Base-by-base conservation (phyloP, 1,284 basidiomycete genomes). In the Heterobasidion irregulare region DNA sequence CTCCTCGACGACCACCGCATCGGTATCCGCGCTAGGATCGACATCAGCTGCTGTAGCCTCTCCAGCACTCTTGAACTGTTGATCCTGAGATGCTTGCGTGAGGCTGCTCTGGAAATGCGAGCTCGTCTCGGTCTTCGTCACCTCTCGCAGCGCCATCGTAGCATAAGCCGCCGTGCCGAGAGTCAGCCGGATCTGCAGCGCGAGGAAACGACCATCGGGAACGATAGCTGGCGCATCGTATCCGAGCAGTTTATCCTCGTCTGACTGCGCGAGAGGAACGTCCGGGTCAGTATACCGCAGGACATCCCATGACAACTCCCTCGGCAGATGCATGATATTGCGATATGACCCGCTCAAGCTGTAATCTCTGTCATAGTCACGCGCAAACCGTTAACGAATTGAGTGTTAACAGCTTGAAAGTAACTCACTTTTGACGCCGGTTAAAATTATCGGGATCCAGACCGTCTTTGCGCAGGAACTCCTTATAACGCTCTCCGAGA, bases 281-380 rank as follows among this genome's bases (percentile, higher is more conserved):
- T 98, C 89, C 1, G 95, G 92, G 67, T 98, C 92, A 7, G 93
- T 96, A 71, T 99, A 99, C 53, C 82, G 78, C 55, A 98, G 74
- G 16, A 91, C 80, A 6, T 78, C 75, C 90, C 92, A 97, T 0
- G 83, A 80, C 44, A 98, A 72, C 59, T 90, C 78, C 52, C 80
- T 82, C 0, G 97, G 96, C 19, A 86, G 75, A 63, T 95, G 92
- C 54, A 99, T 70, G 55, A 99, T 91, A 57, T 88, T 86, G 58
- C 97, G 86, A 68, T 99, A 99, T 0, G 94, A 93, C 7, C 97
- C 97, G 54, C 84, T 86, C 32, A 99, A 77, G 7, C 86, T 90
- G 71, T 94, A 98, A 55, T 98, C 95, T 66, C 92, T 95, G 64
- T 3, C 43, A 41, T 41, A 12, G 36, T 6, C 50, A 8, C 35